Evolutionary conservation across 371 early-diverging fungal species (phyloP).

Genomic region (Syncephalastrum contaminatum): DNA sequence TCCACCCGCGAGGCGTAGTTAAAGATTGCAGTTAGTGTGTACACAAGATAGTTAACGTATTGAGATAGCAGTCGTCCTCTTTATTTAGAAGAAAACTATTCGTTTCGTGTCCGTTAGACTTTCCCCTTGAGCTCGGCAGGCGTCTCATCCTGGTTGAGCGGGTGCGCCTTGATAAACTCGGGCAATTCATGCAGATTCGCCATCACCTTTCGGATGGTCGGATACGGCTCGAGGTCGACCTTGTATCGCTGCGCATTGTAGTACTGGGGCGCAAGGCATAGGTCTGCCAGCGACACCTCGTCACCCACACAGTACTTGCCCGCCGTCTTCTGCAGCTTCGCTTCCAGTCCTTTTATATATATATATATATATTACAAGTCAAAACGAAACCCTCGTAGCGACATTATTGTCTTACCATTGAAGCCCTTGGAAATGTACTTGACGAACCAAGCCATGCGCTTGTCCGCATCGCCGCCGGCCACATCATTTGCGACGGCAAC

Average conservation of each 20-base stretch:
- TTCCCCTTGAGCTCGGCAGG: conserved; percentile 47
- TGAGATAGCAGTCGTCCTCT: too few species aligned
- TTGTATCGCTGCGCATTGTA: conserved; percentile 73
- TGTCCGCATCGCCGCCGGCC: conserved; percentile 46
- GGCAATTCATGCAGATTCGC: conserved; percentile 52
- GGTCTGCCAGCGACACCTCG: conserved; percentile 83
- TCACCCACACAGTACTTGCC: conserved; percentile 85
- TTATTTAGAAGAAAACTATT: too few species aligned
- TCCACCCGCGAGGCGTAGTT: too few species aligned
- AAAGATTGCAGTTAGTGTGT: too few species aligned
- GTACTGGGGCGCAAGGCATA: conserved; percentile 77
- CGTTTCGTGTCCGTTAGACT: too few species aligned
- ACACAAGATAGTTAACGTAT: too few species aligned
- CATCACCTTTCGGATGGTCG: conserved; percentile 63
- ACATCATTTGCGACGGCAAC: conserved; percentile 66
- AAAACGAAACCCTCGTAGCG: background rate
- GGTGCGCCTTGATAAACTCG: conserved; percentile 71
- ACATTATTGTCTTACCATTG: conserved; percentile 36
- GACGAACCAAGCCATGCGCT: conserved; percentile 64
- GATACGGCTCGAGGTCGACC: conserved; percentile 76
- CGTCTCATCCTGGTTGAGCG: conserved; percentile 75
- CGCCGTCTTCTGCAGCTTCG: conserved; percentile 51
- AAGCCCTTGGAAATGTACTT: conserved; percentile 66
- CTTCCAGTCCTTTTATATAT: conserved; percentile 60
- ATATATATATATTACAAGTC: too few species aligned